These are phyloP conservation scores for Podospora pseudocomata DNA, from an alignment of 495 filamentous ascomycete genomes.

Conservation along the genomic window DNA sequence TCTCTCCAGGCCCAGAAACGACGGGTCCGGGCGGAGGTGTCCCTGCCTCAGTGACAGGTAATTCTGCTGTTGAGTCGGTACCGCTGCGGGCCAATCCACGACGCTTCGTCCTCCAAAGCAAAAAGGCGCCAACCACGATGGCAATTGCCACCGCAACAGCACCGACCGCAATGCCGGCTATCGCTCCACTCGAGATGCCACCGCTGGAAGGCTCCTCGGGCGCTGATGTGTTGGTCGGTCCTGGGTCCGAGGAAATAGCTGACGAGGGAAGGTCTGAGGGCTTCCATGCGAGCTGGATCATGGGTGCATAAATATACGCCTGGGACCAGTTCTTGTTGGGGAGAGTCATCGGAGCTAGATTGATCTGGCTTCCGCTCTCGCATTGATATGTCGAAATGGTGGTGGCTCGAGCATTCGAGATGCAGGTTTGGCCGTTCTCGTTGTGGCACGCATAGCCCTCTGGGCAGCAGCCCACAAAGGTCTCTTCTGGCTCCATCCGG, in stretches of 20 bases:
- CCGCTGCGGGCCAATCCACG: neutral
- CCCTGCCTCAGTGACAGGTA: neutral
- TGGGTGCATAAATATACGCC: conserved; percentile 29
- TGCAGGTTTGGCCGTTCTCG: conserved; percentile 30
- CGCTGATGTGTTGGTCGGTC: no score
- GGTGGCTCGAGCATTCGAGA: conserved; percentile 14
- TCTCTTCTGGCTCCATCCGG: conserved; percentile 26
- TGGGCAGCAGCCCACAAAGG: conserved; percentile 35
- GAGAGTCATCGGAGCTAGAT: conserved; percentile 18
- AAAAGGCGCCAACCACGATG: conserved; percentile 11
- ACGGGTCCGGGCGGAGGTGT: neutral
- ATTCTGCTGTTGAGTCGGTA: neutral
- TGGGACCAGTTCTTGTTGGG: conserved; percentile 5
- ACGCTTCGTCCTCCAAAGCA: conserved; percentile 20
- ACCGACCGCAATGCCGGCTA: conserved; percentile 26
- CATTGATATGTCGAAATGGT: conserved; percentile 22
- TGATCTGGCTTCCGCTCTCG: conserved; percentile 9
- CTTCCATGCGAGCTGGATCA: conserved; percentile 32
- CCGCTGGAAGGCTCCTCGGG: neutral
- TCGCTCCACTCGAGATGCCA: conserved; percentile 16
- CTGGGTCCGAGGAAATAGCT: no score
- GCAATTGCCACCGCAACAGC: conserved; percentile 14
- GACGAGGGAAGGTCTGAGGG: no score
- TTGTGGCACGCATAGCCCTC: conserved; percentile 25
- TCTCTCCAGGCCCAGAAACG: neutral